A percentile compares a stretch with the other conserved stretches of the same genome.
These are phyloP conservation scores for Aspergillus sp. DNA, from an alignment of 2,329 filamentous ascomycete genomes.

Conservation along the genomic window DNA sequence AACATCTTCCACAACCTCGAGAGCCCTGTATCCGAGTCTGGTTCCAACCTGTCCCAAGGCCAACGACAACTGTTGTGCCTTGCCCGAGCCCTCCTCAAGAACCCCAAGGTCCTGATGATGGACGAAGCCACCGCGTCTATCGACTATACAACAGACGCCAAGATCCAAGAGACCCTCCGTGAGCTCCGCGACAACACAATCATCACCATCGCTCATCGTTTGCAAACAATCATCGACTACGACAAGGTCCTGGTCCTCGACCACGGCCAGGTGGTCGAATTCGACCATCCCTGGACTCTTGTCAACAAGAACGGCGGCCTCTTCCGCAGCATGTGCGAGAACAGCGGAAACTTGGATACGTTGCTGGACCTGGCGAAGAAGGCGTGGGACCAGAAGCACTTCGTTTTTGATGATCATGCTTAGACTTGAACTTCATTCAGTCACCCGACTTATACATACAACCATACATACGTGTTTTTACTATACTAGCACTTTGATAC, in stretches of 20 bases:
- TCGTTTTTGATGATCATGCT: constrained; percentile 42
- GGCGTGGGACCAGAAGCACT: constrained; percentile 48
- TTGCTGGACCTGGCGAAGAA: constrained; percentile 56
- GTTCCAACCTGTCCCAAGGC: constrained; percentile 91
- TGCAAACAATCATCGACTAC: constrained; percentile 97
- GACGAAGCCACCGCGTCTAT: constrained; percentile 98
- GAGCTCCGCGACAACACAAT: constrained; percentile 84
- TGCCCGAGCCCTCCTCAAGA: constrained; percentile 86
- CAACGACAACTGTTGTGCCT: constrained; percentile 94
- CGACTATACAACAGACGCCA: constrained; percentile 91
- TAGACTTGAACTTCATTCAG: not conserved
- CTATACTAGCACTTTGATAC: not conserved
- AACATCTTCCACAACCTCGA: constrained; percentile 89
- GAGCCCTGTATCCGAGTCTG: constrained; percentile 82
- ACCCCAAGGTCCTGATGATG: constrained; percentile 94
- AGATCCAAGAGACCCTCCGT: constrained; percentile 96
- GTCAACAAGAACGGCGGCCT: constrained; percentile 68
- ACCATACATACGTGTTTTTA: constrained; percentile 5
- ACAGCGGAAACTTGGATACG: constrained; percentile 62
- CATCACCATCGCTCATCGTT: constrained; percentile 90
- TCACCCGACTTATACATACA: constrained; percentile 2
- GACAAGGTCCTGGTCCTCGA: constrained; percentile 96
- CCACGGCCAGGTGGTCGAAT: constrained; percentile 83
- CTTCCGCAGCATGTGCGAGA: constrained; percentile 69
- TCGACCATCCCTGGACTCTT: constrained; percentile 82